A percentile compares a stretch with the other conserved stretches of the same genome.
Conservation (phyloP, 768 basidiomycete genomes). For the Boletus bicolor region DNA sequence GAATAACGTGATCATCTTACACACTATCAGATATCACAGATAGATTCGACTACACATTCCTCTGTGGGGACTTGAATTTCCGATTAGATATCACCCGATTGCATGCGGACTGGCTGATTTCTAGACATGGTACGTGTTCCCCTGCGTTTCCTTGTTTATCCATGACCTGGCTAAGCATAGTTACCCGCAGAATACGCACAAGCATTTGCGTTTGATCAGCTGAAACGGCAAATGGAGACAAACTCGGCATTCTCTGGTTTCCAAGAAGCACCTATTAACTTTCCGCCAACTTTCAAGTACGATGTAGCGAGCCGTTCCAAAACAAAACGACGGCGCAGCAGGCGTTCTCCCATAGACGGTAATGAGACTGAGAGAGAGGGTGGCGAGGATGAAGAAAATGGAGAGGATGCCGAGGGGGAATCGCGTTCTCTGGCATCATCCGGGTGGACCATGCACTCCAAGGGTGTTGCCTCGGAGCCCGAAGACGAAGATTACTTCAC, state of each 20-base stretch:
- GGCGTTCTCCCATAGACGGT: constrained; percentile 37
- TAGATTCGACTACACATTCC: constrained; percentile 83
- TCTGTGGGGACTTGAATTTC: constrained; percentile 92
- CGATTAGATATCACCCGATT: constrained; percentile 83
- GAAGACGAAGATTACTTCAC: constrained; percentile 44
- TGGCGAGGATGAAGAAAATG: constrained; percentile 34
- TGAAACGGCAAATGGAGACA: constrained; percentile 71
- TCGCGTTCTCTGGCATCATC: constrained; percentile 55
- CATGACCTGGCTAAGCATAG: constrained; percentile 6
- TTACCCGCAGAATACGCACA: constrained; percentile 65
- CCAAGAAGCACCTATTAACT: constrained; percentile 73
- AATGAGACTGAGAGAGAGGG: constrained; percentile 40
- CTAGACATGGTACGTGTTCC: constrained; percentile 58
- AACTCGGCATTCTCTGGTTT: constrained; percentile 74
- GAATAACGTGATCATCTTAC: constrained; percentile 8
- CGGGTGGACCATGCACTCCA: constrained; percentile 44
- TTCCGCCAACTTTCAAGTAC: constrained; percentile 94
- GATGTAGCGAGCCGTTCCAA: constrained; percentile 64
- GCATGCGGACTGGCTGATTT: constrained; percentile 93
- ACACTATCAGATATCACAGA: constrained; percentile 64
- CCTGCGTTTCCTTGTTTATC: neutral
- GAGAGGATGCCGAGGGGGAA: constrained; percentile 45
- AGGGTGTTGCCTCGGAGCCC: constrained; percentile 29
- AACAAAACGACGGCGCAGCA: constrained; percentile 37
- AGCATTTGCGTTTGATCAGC: constrained; percentile 88